These are phyloP conservation scores for Wickerhamomyces mucosus DNA, from an alignment of 805 yeast genomes.

Conservation along the genomic window DNA sequence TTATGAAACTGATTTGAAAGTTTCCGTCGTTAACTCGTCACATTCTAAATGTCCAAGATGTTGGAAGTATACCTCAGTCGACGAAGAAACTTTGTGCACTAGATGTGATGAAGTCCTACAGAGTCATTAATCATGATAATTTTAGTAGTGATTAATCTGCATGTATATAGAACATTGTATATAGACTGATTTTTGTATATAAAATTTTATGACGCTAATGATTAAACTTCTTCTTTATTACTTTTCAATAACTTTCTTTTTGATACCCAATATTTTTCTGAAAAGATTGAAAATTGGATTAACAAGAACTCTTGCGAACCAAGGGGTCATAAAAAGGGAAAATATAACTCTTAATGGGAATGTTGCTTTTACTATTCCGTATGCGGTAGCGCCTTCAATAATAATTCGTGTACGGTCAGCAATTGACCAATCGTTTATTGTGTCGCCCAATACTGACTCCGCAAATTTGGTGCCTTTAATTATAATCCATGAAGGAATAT, in stretches of 20 bases:
- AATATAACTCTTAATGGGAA: constrained; percentile 44
- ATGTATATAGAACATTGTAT: too few species aligned
- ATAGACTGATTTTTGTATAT: too few species aligned
- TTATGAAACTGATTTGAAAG: constrained; percentile 20
- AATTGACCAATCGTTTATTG: constrained; percentile 24
- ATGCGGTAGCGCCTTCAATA: constrained; percentile 69
- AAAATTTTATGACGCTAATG: too few species aligned
- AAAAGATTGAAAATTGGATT: constrained; percentile 29
- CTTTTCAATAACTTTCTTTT: too few species aligned
- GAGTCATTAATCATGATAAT: too few species aligned
- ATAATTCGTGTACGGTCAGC: constrained; percentile 46
- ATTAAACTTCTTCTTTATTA: too few species aligned
- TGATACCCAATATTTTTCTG: constrained; percentile 1
- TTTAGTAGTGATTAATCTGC: too few species aligned
- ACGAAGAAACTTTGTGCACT: constrained; percentile 46
- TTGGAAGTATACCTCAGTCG: constrained; percentile 66
- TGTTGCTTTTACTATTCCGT: constrained; percentile 52
- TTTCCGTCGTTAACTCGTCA: constrained; percentile 36
- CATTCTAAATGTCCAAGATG: constrained; percentile 82
- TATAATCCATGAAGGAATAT: constrained; percentile 52
- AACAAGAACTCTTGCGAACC: constrained; percentile 42
- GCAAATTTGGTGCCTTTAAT: constrained; percentile 49
- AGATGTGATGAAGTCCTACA: constrained; percentile 57
- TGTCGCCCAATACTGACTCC: constrained; percentile 35
- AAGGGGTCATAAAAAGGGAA: constrained; percentile 46